A percentile compares a stretch with the other conserved stretches of the same genome.
Evolutionary conservation across 495 filamentous ascomycete genomes (phyloP).

Genomic region (Neurospora intermedia): DNA sequence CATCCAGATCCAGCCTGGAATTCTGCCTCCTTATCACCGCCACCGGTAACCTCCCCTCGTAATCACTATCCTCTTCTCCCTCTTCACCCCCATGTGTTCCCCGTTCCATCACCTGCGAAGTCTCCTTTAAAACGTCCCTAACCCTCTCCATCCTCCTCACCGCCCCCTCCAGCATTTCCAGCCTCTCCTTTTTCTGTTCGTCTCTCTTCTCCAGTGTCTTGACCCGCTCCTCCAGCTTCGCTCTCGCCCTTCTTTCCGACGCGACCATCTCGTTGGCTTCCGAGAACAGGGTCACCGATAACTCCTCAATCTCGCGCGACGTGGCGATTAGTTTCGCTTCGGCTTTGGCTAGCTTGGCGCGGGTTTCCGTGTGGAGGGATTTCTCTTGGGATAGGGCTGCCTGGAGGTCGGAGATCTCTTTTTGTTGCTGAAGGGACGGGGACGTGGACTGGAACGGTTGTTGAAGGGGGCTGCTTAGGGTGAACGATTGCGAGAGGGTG

Average conservation of each 20-base stretch:
- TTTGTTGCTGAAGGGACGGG: constrained; percentile 1
- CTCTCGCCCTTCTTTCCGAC: constrained; percentile 68
- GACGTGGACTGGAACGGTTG: constrained; percentile 17
- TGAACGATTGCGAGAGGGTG: constrained; percentile 1
- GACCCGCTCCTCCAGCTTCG: constrained; percentile 67
- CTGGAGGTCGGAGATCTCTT: not conserved
- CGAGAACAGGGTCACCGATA: constrained; percentile 76
- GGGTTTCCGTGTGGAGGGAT: not conserved
- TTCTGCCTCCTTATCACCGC: not conserved
- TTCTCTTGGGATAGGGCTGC: not conserved
- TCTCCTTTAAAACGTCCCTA: constrained; percentile 42
- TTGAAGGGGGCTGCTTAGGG: not conserved
- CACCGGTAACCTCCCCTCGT: not conserved
- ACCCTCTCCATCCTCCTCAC: constrained; percentile 69
- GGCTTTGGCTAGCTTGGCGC: constrained; percentile 34
- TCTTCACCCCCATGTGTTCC: no score
- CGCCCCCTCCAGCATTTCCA: constrained; percentile 69
- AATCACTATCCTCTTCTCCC: not conserved
- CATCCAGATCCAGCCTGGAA: not conserved
- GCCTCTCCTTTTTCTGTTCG: constrained; percentile 53
- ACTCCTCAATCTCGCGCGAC: constrained; percentile 75
- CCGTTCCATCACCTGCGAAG: not conserved
- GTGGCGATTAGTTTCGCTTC: constrained; percentile 64
- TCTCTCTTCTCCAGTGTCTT: constrained; percentile 59
- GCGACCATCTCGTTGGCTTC: constrained; percentile 98